These are phyloP conservation scores for Trichoderma simmonsii DNA, from an alignment of 2,329 filamentous ascomycete genomes.

Conservation along the genomic window DNA sequence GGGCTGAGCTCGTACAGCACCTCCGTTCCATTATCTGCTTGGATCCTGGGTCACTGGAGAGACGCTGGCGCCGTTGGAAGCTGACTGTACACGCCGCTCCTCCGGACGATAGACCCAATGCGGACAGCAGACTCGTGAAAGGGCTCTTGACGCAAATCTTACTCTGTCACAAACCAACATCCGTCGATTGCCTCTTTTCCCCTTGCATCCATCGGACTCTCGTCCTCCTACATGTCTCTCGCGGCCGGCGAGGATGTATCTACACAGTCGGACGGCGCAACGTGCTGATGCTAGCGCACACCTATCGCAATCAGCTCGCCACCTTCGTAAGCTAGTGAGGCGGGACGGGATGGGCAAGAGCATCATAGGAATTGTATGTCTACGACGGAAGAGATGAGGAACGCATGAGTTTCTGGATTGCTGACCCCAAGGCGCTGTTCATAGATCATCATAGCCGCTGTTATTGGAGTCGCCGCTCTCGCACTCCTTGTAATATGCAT, in stretches of 20 bases:
- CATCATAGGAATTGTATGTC: constrained; percentile 21
- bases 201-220: not conserved
- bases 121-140: constrained; percentile 11
- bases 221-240: constrained; percentile 15
- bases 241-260: constrained; percentile 16
- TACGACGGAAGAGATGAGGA: not conserved
- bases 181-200: not conserved
- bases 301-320: constrained; percentile 16
- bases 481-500: not conserved
- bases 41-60: constrained; percentile 15
- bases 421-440: not conserved
- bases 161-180: not conserved
- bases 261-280: constrained; percentile 14
- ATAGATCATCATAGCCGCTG: constrained; percentile 10
- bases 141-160: not conserved
- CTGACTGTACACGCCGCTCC: constrained; percentile 4
- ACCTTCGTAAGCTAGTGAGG: constrained; percentile 6
- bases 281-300: constrained; percentile 2
- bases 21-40: constrained; percentile 10
- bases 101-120: constrained; percentile 8
- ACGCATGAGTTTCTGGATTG: not conserved
- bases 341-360: not conserved
- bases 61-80: not conserved
- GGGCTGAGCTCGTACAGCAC: constrained; percentile 3
- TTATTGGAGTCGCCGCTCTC: not conserved